Percentiles rank a stretch among this genome's conserved stretches.
Conservation (phyloP, 1,284 basidiomycete genomes). For the Cystobasidium pallidum region DNA sequence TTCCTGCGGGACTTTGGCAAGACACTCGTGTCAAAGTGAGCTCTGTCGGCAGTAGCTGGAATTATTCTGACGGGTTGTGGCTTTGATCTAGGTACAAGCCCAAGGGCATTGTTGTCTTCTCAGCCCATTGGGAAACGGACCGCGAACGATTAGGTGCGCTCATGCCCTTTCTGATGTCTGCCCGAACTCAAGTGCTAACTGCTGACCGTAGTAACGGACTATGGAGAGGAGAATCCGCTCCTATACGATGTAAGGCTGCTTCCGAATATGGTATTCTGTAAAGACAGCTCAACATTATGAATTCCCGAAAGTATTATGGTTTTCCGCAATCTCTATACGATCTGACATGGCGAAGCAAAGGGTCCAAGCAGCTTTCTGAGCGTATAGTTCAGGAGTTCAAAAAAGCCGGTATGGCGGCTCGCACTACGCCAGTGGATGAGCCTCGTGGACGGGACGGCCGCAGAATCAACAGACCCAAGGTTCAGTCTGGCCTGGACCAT, state of each 20-base stretch:
- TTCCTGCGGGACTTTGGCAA: constrained; percentile 73
- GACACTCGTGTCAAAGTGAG: constrained; percentile 63
- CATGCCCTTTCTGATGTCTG: constrained; percentile 56
- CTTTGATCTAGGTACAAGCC: constrained; percentile 62
- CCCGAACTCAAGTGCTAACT: neutral
- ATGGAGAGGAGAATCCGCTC: constrained; percentile 71
- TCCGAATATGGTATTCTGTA: neutral
- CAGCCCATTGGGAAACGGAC: constrained; percentile 74
- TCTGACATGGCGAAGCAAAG: constrained; percentile 68
- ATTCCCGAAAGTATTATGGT: constrained; percentile 63
- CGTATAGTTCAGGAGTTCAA: constrained; percentile 67
- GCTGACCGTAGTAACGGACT: constrained; percentile 71
- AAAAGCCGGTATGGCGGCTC: constrained; percentile 65
- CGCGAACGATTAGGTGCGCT: constrained; percentile 59
- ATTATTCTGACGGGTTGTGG: neutral
- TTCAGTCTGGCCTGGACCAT: constrained; percentile 62
- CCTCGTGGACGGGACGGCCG: constrained; percentile 68
- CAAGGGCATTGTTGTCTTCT: constrained; percentile 74
- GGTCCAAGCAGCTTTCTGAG: constrained; percentile 64
- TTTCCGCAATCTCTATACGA: constrained; percentile 64
- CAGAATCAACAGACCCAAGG: constrained; percentile 65
- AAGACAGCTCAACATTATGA: neutral
- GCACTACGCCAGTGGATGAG: constrained; percentile 63
- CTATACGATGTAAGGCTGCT: constrained; percentile 62
- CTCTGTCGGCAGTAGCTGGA: neutral